Evolutionary conservation across 257 asterid species (phyloP).

Genomic region (Nicotiana attenuata): DNA sequence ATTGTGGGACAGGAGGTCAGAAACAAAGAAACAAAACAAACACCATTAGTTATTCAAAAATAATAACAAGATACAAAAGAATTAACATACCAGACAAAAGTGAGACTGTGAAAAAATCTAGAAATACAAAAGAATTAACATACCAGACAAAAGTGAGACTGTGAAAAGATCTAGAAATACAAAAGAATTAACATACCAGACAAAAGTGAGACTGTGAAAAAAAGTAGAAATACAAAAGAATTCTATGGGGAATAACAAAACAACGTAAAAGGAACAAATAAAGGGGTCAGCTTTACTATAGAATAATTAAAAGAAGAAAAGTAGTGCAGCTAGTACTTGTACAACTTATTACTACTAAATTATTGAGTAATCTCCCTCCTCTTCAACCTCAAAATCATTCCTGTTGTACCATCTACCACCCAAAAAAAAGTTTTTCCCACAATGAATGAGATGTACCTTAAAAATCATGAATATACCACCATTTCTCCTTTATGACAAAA

Average conservation of each 20-base stretch:
- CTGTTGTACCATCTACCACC: not conserved
- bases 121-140: conserved; percentile 13
- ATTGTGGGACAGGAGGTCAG: not conserved
- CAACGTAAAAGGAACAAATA: not conserved
- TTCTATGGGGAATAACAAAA: not conserved
- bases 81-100: conserved; percentile 6
- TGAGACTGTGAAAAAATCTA: not conserved
- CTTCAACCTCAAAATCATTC: conserved; percentile 6
- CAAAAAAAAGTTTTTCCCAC: not conserved
- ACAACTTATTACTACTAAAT: not conserved
- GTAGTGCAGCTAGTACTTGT: not conserved
- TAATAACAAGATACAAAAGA: conserved; percentile 8
- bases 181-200: conserved; percentile 13
- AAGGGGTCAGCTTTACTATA: not conserved
- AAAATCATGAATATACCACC: not conserved
- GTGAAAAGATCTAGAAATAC: not conserved
- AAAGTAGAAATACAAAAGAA: conserved; percentile 14
- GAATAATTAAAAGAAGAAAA: not conserved
- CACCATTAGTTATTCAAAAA: not conserved
- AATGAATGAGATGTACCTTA: conserved; percentile 13
- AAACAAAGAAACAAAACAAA: not conserved
- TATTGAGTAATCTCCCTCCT: not conserved
- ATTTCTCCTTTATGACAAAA: not conserved
- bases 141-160: conserved; percentile 1
- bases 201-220: not conserved